A percentile compares a stretch with the other conserved stretches of the same genome.
These are phyloP conservation scores for Eucalyptus rudis DNA, from an alignment of 345 rosid species.

Conservation along the genomic window DNA sequence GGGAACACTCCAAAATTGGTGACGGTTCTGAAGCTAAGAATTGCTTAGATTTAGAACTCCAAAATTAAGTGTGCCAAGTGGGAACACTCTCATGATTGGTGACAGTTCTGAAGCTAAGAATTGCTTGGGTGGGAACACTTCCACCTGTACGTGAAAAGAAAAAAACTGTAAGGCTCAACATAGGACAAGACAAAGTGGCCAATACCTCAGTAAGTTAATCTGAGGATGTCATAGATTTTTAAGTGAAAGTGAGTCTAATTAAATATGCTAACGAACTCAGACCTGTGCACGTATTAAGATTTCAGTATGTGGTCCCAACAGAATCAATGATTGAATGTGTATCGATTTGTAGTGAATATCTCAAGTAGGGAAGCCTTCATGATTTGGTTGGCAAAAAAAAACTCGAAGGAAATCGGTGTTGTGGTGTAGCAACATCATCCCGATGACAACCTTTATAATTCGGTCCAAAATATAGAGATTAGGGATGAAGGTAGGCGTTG, in stretches of 20 bases:
- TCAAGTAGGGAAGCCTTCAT: not conserved
- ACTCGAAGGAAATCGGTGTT: not conserved
- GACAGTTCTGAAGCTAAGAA: accelerated
- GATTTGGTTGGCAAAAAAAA: not conserved
- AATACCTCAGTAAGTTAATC: too few species aligned
- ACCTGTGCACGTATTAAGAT: not conserved
- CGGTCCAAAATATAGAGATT: not conserved
- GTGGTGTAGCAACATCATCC: not conserved
- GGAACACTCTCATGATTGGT: too few species aligned
- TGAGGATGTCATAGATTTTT: not conserved
- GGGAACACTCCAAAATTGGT: too few species aligned
- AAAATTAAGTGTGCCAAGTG: accelerated
- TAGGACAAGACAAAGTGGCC: too few species aligned
- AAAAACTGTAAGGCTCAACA: too few species aligned
- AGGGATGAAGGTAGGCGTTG: not conserved
- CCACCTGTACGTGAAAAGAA: too few species aligned
- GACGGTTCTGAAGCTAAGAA: too few species aligned
- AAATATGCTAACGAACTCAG: accelerated
- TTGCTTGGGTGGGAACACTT: too few species aligned
- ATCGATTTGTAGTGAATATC: not conserved
- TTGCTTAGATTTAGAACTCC: too few species aligned
- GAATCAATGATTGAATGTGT: not conserved
- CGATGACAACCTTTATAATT: not conserved
- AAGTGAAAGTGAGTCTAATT: not conserved
- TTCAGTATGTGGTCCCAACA: accelerated